Evolutionary conservation across 208 protist genomes (phyloP).

Genomic region (Acanthamoeba castellanii): DNA sequence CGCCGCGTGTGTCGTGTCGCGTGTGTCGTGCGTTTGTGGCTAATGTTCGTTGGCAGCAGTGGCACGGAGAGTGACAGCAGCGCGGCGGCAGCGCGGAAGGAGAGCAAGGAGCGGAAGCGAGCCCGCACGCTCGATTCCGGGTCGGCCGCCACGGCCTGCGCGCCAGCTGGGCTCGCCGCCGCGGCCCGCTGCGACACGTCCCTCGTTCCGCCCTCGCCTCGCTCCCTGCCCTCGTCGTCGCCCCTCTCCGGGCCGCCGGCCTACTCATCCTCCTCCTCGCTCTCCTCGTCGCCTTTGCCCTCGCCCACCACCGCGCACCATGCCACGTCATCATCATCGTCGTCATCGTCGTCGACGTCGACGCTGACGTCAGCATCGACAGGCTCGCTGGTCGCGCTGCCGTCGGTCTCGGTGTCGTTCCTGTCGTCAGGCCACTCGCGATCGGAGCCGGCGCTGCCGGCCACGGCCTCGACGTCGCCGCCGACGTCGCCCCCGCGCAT

Average conservation of each 20-base stretch:
- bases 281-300: background rate
- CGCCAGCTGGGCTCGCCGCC: no score
- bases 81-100: background rate
- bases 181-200: background rate
- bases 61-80: background rate
- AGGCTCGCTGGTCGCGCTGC: background rate
- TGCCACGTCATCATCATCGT: background rate
- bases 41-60: background rate
- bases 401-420: conserved; percentile 4
- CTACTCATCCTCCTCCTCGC: background rate
- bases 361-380: background rate
- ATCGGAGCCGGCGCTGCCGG: background rate
- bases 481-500: conserved; percentile 1
- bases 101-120: conserved; percentile 11
- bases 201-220: background rate
- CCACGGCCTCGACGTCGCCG: background rate
- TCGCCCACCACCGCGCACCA: background rate
- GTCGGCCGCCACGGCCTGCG: background rate
- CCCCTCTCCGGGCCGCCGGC: background rate
- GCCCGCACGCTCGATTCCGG: conserved; percentile 15
- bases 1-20: background rate
- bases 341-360: background rate
- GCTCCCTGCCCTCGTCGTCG: background rate
- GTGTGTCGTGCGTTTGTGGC: no score
- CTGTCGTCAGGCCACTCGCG: background rate